Base-by-base conservation (phyloP, 2,329 filamentous ascomycete species). In the Akanthomyces lecanii region DNA sequence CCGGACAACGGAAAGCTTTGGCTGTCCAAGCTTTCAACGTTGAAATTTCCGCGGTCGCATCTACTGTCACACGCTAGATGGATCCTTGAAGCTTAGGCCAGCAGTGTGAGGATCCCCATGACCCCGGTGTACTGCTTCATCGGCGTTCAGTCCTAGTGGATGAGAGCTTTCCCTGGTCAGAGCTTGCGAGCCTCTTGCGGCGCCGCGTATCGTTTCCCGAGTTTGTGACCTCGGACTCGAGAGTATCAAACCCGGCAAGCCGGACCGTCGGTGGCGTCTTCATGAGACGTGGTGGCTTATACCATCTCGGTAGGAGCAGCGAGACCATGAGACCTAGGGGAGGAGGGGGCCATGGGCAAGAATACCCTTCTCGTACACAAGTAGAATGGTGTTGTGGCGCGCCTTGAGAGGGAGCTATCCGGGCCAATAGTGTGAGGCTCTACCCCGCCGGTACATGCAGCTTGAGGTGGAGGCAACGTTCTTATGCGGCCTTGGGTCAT, bases 391-490 rank as follows among this genome's bases (percentile, higher is more conserved):
- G 45, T 40, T 50, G 45, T 59, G 56, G 45, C 36, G 45, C 45
- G 21, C 30, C 28, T 3, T 25, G 44, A n/a, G 23, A 16, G 14
- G 28, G 40, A 56, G 25, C 5, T 36, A 25, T 21, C 45, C 11
- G 23, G 56, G 21, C 56, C 56, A 59, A 59, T 59, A 50, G 56
- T 51, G 47, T 47, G 45, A 52, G 48, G 48, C 52, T 57, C 28
- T 61, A 55, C 50, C 59, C 59, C 59, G 59, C 59, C 30, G 51
- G 51, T 59, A 59, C 28, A 47, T 61, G 59, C 50, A 44, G 40
- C 40, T 18, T 30, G 40, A 45, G 40, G 59, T 61, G 59, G 59
- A 61, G 50, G 59, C 50, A 61, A 47, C 50, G 59, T 55, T 47
- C 16, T 38, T 55, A 25, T 61, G 50, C 59, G 40, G 23, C 25